Base-by-base conservation (phyloP, 805 yeast species). In the Teunomyces panamensis region DNA sequence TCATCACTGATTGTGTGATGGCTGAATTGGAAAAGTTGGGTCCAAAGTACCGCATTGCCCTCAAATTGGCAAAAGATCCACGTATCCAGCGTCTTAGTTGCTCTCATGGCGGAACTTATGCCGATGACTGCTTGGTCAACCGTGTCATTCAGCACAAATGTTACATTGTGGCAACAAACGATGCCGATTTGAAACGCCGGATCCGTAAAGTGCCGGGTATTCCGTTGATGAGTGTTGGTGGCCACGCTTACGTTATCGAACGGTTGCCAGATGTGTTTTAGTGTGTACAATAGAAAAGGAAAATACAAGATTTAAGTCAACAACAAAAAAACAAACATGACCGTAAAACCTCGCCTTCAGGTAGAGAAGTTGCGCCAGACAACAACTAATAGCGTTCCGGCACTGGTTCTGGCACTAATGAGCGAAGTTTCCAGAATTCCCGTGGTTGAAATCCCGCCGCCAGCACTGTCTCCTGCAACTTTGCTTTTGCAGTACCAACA, bases 21-120 rank as follows among this genome's bases (percentile, higher is more conserved):
- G 99, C 99, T 0, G 99, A 94, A 74, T 75, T 94, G 67, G 99
- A 94, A 60, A 94, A 94, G 64, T 74, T 94, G 49, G 99, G 99
- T 0, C 96, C 96, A 27, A 89, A 85, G 64, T 94, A 87, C 67
- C 79, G 98, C 62, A 94, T 94, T 54, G 99, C 99, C 0, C 75
- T 94, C 55, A 83, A 86, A 49, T 73, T 94, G 60, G 99, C 99
- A 17, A 86, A 88, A 56, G 99, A 94, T 64, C 97, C 97, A 37
- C 77, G 98, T 59, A 85, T 94, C 32, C 79, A 88, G 57, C 78
- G 97, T 51, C 74, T 94, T 43, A 88, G 84, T 37, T 94, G 99
- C 62, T 75, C 92, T 9, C 99, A 94, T 62, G 87, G 86, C 57
- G 99, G 99, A 28, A 92, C 97, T 0, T 94, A 94, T 74, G 99